Percentiles rank a stretch among this genome's conserved stretches.
These are phyloP conservation scores for Nakaseomyces delphensis DNA, from an alignment of 1,139 yeast species.

Conservation along the genomic window DNA sequence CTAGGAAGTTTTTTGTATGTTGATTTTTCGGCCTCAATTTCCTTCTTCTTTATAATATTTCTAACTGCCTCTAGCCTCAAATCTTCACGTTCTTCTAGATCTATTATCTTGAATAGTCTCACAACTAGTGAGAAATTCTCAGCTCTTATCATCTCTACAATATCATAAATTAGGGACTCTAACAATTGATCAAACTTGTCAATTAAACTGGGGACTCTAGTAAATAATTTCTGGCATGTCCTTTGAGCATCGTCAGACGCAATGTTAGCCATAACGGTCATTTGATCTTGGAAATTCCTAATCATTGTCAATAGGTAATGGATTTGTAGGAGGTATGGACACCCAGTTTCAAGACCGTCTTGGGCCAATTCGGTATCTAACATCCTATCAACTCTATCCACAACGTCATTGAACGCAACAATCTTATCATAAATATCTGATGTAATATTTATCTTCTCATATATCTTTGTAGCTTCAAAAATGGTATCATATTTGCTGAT, in stretches of 20 bases:
- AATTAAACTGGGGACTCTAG: slow-evolving; percentile 39
- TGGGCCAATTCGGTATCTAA: slow-evolving; percentile 48
- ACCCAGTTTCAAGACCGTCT: slow-evolving; percentile 44
- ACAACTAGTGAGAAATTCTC: slow-evolving; percentile 61
- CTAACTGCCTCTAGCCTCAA: slow-evolving; percentile 47
- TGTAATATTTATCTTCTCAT: slow-evolving; percentile 67
- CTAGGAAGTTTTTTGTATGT: slow-evolving; percentile 26
- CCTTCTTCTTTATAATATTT: slow-evolving; percentile 36
- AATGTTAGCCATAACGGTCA: slow-evolving; percentile 43
- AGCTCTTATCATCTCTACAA: slow-evolving; percentile 62
- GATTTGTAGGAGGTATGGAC: slow-evolving; percentile 53
- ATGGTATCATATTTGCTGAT: slow-evolving; percentile 52
- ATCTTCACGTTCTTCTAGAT: slow-evolving; percentile 74
- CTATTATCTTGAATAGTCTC: slow-evolving; percentile 67
- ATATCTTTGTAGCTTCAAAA: slow-evolving; percentile 52
- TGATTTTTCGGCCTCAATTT: slow-evolving; percentile 28
- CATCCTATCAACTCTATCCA: slow-evolving; percentile 43
- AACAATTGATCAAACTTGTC: slow-evolving; percentile 58
- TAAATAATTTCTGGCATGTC: slow-evolving; percentile 53
- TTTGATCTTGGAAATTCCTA: slow-evolving; percentile 71
- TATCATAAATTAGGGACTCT: slow-evolving; percentile 50
- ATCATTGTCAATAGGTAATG: slow-evolving; percentile 65
- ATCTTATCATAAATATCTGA: slow-evolving; percentile 58
- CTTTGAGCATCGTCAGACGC: slow-evolving; percentile 65
- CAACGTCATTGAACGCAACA: slow-evolving; percentile 43